Evolutionary conservation across 306 rosid species (phyloP).

Genomic region (Cucumis cinereus): DNA sequence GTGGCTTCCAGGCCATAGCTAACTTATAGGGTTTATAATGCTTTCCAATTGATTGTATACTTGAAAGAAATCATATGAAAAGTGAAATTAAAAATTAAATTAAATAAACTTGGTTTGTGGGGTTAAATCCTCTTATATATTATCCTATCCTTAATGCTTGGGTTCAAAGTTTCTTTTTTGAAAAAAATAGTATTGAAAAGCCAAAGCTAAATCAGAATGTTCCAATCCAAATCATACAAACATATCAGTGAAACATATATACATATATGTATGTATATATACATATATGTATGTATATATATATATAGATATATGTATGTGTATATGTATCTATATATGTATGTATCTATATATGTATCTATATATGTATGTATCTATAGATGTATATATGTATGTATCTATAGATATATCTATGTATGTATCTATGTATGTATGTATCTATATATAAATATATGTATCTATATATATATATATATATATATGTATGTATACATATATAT

Average conservation of each 20-base stretch:
- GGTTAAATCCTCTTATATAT: not conserved
- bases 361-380: no score
- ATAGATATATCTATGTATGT: no score
- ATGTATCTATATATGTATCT: no score
- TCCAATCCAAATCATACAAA: not conserved
- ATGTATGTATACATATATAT: no score
- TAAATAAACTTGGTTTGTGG: not conserved
- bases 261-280: no score
- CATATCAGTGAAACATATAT: not conserved
- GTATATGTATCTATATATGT: no score
- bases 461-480: no score
- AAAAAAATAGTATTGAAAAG: not conserved
- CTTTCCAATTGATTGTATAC: slow-evolving; percentile 2
- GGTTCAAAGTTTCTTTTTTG: not conserved
- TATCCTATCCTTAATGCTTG: not conserved
- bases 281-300: no score
- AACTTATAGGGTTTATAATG: slow-evolving; percentile 9
- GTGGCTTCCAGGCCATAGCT: slow-evolving; percentile 19
- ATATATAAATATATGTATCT: no score
- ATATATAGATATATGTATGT: no score
- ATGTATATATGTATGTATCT: no score
- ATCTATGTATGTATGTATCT: no score
- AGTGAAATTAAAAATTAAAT: not conserved
- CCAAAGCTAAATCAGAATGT: not conserved
- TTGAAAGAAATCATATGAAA: not conserved